Evolutionary conservation across 2,329 filamentous ascomycete species (phyloP), one percentile per base, ranked within the genome.

Genomic region (Penicillium brevicompactum): DNA sequence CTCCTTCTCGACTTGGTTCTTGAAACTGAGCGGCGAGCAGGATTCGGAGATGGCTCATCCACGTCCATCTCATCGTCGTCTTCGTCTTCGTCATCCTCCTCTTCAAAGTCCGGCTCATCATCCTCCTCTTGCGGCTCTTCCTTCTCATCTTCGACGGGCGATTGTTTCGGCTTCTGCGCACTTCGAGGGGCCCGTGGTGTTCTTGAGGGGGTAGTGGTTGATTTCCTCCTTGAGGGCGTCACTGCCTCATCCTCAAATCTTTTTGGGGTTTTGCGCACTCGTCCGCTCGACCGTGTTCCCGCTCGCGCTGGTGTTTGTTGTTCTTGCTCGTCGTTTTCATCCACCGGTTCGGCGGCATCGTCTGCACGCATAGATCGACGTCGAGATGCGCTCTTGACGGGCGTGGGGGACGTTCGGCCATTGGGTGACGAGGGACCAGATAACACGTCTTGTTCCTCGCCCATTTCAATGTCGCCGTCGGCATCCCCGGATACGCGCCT

Each of bases 401-500:
- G 49, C 55, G 47, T 42, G 48, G 47, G 34, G 34, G 45, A 55
- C 57, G 58, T 56, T 65, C 61, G 46, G 21, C 49, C 46, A 11
- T 56, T 51, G 51, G 62, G 63, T 24, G 63, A 63, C 5, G 53
- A 53, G 5, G 59, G 54, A 2, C 42, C 41, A 1, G 66, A 61
- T 13, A 50, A 53, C 8, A 49, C 44, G 10, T 62, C 61, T 22
- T 60, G 53, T n/a, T 49, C 32, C 13, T 56, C 50, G 13, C 58
- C 58, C 70, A 72, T 72, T 30, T 58, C 55, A n/a, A 61, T 55
- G 45, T 74, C 71, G 32, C 69, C 70, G 45, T 71, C 70, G 38
- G 57, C 57, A 38, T 72, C 70, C 8, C 63, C 64, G 45, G 69
- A 74, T 32, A 75, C 67, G 50, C 70, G 70, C 55, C 73, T 71